Evolutionary conservation across 2,329 filamentous ascomycete genomes (phyloP), one percentile per base, ranked within the genome.

Genomic region (Colletotrichum ledebouriae): DNA sequence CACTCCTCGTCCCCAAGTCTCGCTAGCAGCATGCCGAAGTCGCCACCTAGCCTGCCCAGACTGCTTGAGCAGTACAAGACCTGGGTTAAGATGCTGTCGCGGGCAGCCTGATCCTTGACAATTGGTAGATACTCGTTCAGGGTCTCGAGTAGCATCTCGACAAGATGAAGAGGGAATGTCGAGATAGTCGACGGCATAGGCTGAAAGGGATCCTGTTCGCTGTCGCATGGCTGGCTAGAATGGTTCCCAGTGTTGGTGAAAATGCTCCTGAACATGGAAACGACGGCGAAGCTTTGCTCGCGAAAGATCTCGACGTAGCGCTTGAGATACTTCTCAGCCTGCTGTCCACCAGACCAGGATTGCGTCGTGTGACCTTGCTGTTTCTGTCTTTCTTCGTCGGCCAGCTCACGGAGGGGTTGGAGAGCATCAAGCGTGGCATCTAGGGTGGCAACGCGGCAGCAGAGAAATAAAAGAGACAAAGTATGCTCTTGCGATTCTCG

Each of bases 291-390:
- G 76, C 93, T 97, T 79, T 99, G 96, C 79, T 99, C 96, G 59
- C 96, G 92, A 78, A 98, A 98, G 33, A 99, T 94, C 77, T 99
- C 96, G 74, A 99, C 93, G 79, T 97, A 99, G 55, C 94, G 88
- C 79, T 98, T 99, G 49, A 99, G 82, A 75, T 94, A 99, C 59
- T 94, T 88, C 78, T 98, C 96, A 1, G 94, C 98, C 78, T 98
- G 96, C 75, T 97, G 94, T 0, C 95, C 95, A 1, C 89, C 89
- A 2, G 86, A 88, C 87, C 86, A 92, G 41, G 79, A 76, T 46
- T 78, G 78, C 22, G 77, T 76, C 6, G 78, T 75, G 13, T 79
- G 76, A 39, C 83, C 79, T 63, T 78, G 79, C 69, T 86, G 82
- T 13, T 82, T 84, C 52, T 78, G 76, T 57, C 79, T 90, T 78